Evolutionary conservation across 352 stramenopile genomes (phyloP).

Genomic region (Hyaloperonospora arabidopsidis): DNA sequence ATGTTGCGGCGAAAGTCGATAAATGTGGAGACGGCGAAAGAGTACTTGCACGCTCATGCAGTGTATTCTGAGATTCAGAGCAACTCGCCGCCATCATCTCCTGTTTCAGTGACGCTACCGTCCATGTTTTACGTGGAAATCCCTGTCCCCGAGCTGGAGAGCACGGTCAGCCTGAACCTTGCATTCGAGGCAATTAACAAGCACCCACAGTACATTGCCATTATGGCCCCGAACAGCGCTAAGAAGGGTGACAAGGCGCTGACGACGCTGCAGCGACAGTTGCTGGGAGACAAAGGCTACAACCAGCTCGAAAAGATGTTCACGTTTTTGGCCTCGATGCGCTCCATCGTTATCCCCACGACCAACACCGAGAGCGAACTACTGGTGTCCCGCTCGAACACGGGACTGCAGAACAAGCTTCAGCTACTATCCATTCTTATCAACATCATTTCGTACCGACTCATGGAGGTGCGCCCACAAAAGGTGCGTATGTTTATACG

Average conservation of each 20-base stretch:
- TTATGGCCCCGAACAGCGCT: constrained; percentile 34
- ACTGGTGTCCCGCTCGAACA: constrained; percentile 44
- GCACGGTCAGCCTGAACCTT: constrained; percentile 73
- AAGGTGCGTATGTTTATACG: constrained; percentile 50
- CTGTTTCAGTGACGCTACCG: constrained; percentile 34
- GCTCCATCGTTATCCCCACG: constrained; percentile 56
- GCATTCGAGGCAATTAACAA: constrained; percentile 76
- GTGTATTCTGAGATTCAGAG: constrained; percentile 68
- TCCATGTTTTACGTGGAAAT: constrained; percentile 86
- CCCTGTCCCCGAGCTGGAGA: constrained; percentile 57
- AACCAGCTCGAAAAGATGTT: constrained; percentile 85
- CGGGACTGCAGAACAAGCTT: constrained; percentile 78
- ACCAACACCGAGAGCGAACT: constrained; percentile 21
- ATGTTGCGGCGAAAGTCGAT: constrained; percentile 76
- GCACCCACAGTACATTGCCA: constrained; percentile 72
- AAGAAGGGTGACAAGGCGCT: constrained; percentile 19
- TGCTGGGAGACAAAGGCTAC: constrained; percentile 83
- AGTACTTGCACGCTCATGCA: constrained; percentile 74
- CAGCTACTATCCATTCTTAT: constrained; percentile 75
- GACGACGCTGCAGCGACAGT: constrained; percentile 52
- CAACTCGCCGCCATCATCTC: constrained; percentile 37
- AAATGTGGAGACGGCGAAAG: constrained; percentile 77
- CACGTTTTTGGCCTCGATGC: constrained; percentile 71
- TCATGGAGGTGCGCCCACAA: constrained; percentile 54
- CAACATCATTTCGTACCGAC: constrained; percentile 75